These are phyloP conservation scores for Trichosphaerium sp. DNA, from an alignment of 78 protist species.

Conservation along the genomic window DNA sequence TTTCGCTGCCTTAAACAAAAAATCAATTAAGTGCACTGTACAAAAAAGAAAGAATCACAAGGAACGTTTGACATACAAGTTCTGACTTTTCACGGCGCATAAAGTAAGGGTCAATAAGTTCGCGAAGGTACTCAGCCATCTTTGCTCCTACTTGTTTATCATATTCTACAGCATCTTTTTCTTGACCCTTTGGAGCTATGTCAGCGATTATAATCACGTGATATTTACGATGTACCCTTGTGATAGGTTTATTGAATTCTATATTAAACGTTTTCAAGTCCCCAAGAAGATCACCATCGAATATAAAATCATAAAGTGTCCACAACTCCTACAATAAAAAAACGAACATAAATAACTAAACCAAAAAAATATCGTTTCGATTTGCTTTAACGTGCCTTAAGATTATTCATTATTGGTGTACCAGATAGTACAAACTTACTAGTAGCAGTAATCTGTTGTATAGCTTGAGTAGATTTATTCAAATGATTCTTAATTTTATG, in stretches of 20 bases:
- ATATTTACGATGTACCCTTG: neutral
- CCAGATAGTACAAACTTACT: constrained; percentile 59
- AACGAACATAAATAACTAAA: neutral
- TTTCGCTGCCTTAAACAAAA: neutral
- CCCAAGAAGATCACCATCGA: constrained; percentile 41
- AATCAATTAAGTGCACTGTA: neutral
- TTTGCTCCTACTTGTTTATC: constrained; percentile 19
- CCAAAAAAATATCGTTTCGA: too few species aligned
- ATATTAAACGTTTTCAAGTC: neutral
- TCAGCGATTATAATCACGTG: neutral
- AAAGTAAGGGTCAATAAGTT: constrained; percentile 44
- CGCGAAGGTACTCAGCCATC: constrained; percentile 30
- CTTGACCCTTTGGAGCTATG: neutral
- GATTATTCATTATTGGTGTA: constrained; percentile 72
- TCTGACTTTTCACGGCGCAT: constrained; percentile 61
- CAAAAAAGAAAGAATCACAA: neutral
- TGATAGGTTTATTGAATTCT: constrained; percentile 19
- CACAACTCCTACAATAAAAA: constrained; percentile 42
- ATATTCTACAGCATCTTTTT: neutral
- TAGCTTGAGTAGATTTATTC: constrained; percentile 19
- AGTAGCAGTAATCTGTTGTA: constrained; percentile 8
- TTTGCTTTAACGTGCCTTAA: too few species aligned
- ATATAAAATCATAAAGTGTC: constrained; percentile 56
- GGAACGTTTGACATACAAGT: constrained; percentile 2
- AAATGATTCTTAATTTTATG: constrained; percentile 34